phyloP scores from a whole-genome alignment of 148 eudicot species.

The Fagopyrum homotropicum region DNA sequence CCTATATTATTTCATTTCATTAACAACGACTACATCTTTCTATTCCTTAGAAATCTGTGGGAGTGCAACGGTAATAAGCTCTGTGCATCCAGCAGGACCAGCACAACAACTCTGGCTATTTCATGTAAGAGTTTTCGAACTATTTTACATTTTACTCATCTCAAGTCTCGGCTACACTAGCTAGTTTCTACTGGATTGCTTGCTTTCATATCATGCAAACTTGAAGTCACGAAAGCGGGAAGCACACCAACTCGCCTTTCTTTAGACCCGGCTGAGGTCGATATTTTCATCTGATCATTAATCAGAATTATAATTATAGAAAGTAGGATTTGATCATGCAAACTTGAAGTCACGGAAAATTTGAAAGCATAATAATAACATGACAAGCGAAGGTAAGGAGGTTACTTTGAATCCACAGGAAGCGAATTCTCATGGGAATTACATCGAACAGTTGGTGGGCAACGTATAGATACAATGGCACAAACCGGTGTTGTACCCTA shows the following conservation, averaged over 20 bases:
- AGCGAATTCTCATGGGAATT: background rate
- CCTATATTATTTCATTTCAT: background rate
- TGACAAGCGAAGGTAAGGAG: no score
- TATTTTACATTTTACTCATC: background rate
- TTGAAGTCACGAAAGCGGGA: background rate
- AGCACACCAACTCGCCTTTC: background rate
- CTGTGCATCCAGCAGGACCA: background rate
- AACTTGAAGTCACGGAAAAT: no score
- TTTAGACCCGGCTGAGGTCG: background rate
- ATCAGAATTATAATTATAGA: no score
- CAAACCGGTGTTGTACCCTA: background rate
- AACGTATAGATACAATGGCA: background rate
- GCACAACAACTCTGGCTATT: background rate
- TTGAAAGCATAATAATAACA: no score
- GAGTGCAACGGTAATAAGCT: background rate
- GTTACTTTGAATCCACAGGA: no score
- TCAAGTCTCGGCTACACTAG: background rate
- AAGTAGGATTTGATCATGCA: no score
- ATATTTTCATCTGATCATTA: no score
- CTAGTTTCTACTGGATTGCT: background rate
- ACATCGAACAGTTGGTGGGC: constrained; percentile 9
- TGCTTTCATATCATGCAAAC: background rate
- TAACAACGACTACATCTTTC: background rate
- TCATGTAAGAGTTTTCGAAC: background rate
- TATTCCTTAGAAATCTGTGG: background rate